Evolutionary conservation across 148 eudicot genomes (phyloP), one percentile per base, ranked within the genome.

Genomic region (Cornus kousa): DNA sequence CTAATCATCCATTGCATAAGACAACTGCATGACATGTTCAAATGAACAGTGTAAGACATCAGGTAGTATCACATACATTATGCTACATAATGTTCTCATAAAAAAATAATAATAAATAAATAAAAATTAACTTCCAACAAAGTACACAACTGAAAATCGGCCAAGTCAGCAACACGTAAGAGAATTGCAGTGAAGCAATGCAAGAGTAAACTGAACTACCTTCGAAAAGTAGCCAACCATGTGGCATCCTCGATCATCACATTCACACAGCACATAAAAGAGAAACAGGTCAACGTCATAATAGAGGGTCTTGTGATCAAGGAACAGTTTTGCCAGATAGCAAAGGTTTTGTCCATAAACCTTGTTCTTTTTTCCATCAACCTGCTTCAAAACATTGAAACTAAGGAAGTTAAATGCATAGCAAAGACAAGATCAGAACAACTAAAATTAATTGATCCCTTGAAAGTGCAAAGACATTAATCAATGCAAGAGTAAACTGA

Each of bases 151-250:
- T 11, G 5, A 16, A 67, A 40, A 43, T 24, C 62, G 19, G 50
- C 48, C 65, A 83, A 35, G 35, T 65, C 8, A 50, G 64, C 3
- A 4, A 32, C 46, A 40, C 33, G 40, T n/a, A 67, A 62, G 24
- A 17, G 46, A 46, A 80, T 20, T 7, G 5, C n/a, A 14, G 33
- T 23, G 33, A 74, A 74, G 9, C 28, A 28, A 28, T 28, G 28
- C 28, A 28, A 28, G 28, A 28, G 28, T 28, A 28, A 28, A 28
- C 28, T 28, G 28, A 71, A 35, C 78, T 87, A 95, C 99, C 97
- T 95, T 95, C 32, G 99, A 95, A 81, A 95, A 95, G 86, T 95
- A 95, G 73, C 99, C 99, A 80, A 95, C 99, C 99, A 95, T 95
- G 87, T 91, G 99, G 91, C 99, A 95, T 75, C 99, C 99, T 77